phyloP scores from a whole-genome alignment of 1,284 basidiomycete genomes.

The Amylostereum chailletii region DNA sequence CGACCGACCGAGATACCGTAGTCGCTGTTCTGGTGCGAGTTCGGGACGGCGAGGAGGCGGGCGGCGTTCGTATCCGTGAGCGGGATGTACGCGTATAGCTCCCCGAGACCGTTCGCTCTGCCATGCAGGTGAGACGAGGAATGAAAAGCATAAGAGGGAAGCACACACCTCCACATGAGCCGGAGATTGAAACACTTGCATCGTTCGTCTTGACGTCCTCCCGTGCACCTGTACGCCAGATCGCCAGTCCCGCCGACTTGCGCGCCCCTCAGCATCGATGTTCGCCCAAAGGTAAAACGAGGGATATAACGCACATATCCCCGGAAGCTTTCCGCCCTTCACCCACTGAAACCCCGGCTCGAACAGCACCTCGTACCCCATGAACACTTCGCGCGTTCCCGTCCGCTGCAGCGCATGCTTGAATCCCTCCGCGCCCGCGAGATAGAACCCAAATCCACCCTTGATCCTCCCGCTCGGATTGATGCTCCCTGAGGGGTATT shows the following conservation, averaged over 20 bases:
- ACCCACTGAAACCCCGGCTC: conserved; percentile 48
- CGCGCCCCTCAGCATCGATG: too few relatives aligned
- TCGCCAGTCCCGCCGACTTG: conserved; percentile 49
- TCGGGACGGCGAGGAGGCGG: conserved; percentile 38
- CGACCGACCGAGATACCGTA: conserved; percentile 55
- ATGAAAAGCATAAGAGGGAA: background rate
- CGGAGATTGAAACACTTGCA: conserved; percentile 54
- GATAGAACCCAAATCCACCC: conserved; percentile 57
- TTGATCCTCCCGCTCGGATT: conserved; percentile 36
- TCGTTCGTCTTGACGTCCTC: conserved; percentile 44
- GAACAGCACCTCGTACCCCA: conserved; percentile 54
- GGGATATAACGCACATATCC: conserved; percentile 39
- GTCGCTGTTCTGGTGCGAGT: conserved; percentile 42
- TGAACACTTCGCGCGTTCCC: conserved; percentile 35
- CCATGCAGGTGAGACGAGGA: background rate
- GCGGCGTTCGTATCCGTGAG: conserved; percentile 31
- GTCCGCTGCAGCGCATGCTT: conserved; percentile 21
- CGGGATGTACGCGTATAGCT: conserved; percentile 54
- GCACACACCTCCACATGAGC: conserved; percentile 54
- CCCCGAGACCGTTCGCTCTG: conserved; percentile 38
- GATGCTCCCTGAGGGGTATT: conserved; percentile 52
- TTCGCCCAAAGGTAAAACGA: background rate
- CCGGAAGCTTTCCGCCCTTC: conserved; percentile 60
- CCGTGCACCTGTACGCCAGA: conserved; percentile 50
- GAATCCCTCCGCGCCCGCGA: conserved; percentile 39